Evolutionary conservation across 2,329 filamentous ascomycete genomes (phyloP).

Genomic region (Claviceps monticola): DNA sequence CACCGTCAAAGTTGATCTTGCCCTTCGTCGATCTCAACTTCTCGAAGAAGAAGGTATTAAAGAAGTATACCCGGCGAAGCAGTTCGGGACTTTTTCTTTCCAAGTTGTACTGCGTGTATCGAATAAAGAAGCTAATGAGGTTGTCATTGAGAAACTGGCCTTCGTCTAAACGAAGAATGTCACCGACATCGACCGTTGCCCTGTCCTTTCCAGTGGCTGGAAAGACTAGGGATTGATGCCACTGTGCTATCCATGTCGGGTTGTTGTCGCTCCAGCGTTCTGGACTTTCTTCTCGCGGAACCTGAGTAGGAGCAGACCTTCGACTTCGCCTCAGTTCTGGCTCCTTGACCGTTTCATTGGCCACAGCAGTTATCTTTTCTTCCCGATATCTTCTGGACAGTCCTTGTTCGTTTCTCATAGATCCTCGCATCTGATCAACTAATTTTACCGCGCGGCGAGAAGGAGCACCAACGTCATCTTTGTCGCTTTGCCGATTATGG

Average conservation of each 20-base stretch:
- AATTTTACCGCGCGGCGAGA: neutral
- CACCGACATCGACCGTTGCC: conserved; percentile 54
- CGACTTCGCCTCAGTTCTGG: conserved; percentile 14
- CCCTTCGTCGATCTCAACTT: conserved; percentile 51
- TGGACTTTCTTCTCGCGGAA: conserved; percentile 7
- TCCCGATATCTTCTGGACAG: neutral
- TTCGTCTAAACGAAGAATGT: conserved; percentile 66
- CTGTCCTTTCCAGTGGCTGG: conserved; percentile 43
- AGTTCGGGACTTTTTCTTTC: conserved; percentile 40
- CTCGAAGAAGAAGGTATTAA: conserved; percentile 86
- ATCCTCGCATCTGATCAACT: conserved; percentile 1
- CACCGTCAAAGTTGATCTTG: conserved; percentile 68
- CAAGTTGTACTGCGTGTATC: conserved; percentile 51
- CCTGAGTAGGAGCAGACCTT: conserved; percentile 8
- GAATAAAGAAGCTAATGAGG: conserved; percentile 76
- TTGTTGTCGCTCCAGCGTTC: conserved; percentile 37
- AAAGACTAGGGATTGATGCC: conserved; percentile 48
- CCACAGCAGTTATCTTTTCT: neutral
- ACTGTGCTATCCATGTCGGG: conserved; percentile 35
- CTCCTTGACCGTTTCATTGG: conserved; percentile 3
- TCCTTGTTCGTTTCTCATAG: neutral
- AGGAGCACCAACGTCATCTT: neutral
- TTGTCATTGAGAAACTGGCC: conserved; percentile 87
- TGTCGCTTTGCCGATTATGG: neutral
- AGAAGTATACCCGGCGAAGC: conserved; percentile 61